phyloP scores from a whole-genome alignment of 2,329 filamentous ascomycete species.

The Mollisia scopiformis region DNA sequence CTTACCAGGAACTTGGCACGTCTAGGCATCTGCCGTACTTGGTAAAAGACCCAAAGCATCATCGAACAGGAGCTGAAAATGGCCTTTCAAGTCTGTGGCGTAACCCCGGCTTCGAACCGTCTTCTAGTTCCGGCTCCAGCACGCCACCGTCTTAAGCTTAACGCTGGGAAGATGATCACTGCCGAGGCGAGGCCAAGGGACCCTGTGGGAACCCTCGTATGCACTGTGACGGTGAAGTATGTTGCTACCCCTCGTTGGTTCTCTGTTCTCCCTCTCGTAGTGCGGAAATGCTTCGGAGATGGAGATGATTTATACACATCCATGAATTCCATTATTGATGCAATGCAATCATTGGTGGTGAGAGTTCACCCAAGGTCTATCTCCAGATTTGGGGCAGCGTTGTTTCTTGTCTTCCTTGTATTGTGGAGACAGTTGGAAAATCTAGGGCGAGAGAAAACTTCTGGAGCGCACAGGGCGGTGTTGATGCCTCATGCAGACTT shows the following conservation, averaged over 20 bases:
- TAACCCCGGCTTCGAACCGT: background rate
- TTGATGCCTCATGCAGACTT: no score
- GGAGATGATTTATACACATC: background rate
- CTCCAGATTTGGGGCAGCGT: background rate
- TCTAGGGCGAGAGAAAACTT: no score
- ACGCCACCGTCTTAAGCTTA: slow-evolving; percentile 7
- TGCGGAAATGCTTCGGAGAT: background rate
- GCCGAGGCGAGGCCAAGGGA: slow-evolving; percentile 9
- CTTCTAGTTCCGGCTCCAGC: slow-evolving; percentile 1
- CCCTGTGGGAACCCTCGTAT: slow-evolving; percentile 7
- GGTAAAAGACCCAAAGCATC: background rate
- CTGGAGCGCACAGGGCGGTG: no score
- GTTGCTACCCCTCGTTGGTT: background rate
- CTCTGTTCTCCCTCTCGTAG: background rate
- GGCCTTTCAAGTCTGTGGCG: background rate
- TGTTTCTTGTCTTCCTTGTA: background rate
- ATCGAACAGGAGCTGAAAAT: background rate
- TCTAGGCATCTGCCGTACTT: background rate
- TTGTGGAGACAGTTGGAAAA: no score
- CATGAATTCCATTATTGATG: background rate
- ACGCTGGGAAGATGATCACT: slow-evolving; percentile 7
- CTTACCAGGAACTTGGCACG: background rate
- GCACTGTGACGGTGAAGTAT: slow-evolving; percentile 20
- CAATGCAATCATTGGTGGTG: background rate
- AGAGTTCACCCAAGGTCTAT: background rate